Evolutionary conservation across 805 yeast genomes (phyloP).

Genomic region (Ogataea wickerhamii): DNA sequence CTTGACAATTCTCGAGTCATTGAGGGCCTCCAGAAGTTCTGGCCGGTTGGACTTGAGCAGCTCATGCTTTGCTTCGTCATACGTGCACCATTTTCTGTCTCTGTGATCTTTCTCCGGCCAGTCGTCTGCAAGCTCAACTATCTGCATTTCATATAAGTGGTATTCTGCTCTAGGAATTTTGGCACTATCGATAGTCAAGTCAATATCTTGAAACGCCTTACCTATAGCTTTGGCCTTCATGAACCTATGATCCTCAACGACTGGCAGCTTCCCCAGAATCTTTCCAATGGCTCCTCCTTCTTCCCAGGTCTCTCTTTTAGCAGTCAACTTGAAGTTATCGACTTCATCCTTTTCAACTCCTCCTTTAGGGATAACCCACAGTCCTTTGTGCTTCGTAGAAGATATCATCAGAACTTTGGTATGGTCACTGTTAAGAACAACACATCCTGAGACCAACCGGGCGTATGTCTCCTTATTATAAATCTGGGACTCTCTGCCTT

Average conservation of each 20-base stretch:
- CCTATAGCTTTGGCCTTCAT: conserved; percentile 18
- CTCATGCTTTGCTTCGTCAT: conserved; percentile 61
- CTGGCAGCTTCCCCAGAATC: conserved; percentile 54
- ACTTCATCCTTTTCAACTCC: conserved; percentile 87
- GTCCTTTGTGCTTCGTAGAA: conserved; percentile 62
- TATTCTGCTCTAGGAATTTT: conserved; percentile 72
- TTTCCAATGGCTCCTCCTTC: conserved; percentile 88
- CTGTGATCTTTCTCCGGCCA: conserved; percentile 79
- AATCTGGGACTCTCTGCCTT: conserved; percentile 58
- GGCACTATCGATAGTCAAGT: conserved; percentile 24
- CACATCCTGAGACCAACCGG: conserved; percentile 89
- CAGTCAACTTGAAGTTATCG: conserved; percentile 44
- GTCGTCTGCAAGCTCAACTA: conserved; percentile 47
- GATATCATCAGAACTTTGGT: conserved; percentile 72
- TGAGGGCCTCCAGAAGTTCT: conserved; percentile 63
- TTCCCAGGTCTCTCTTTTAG: conserved; percentile 94
- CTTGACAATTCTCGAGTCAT: conserved; percentile 48
- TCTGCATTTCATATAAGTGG: conserved; percentile 78
- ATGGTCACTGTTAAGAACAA: conserved; percentile 57
- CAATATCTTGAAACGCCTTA: conserved; percentile 16
- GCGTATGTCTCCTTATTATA: conserved; percentile 64
- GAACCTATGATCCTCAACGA: conserved; percentile 52
- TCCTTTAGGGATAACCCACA: conserved; percentile 94
- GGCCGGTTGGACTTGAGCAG: conserved; percentile 55
- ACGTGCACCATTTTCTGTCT: conserved; percentile 71